Evolutionary conservation across 306 rosid genomes (phyloP).

Genomic region (barrel medic (Medicago truncatula)): DNA sequence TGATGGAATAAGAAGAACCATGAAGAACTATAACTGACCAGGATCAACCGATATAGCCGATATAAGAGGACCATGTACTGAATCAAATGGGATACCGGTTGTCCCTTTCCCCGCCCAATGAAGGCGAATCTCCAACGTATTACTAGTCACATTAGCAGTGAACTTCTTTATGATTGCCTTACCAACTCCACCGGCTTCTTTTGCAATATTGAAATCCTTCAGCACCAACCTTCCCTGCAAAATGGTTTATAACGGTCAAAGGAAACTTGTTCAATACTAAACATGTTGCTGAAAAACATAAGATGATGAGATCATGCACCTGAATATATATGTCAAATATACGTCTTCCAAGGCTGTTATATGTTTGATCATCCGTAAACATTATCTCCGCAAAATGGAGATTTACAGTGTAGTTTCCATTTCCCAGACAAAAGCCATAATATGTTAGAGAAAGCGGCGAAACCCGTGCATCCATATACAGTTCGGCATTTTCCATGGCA

Average conservation of each 20-base stretch:
- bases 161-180: slow-evolving; percentile 33
- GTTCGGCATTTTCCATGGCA: slow-evolving; percentile 45
- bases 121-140: slow-evolving; percentile 61
- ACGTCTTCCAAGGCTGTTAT: slow-evolving; percentile 58
- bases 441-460: slow-evolving; percentile 72
- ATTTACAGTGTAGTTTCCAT: slow-evolving; percentile 58
- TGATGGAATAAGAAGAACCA: neutral
- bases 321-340: slow-evolving; percentile 64
- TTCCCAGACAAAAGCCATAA: slow-evolving; percentile 59
- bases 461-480: slow-evolving; percentile 69
- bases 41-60: slow-evolving; percentile 67
- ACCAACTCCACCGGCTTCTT: slow-evolving; percentile 52
- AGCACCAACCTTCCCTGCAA: slow-evolving; percentile 51
- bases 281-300: neutral
- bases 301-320: slow-evolving; percentile 45
- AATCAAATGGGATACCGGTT: slow-evolving; percentile 53
- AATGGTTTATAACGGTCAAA: slow-evolving; percentile 6
- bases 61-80: slow-evolving; percentile 77
- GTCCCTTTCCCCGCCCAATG: slow-evolving; percentile 84
- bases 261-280: neutral
- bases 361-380: slow-evolving; percentile 40
- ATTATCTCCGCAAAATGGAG: slow-evolving; percentile 66
- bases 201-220: slow-evolving; percentile 65
- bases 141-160: slow-evolving; percentile 34
- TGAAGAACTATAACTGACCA: slow-evolving; percentile 44